These are phyloP conservation scores for Fusarium temperatum DNA, from an alignment of 2,329 filamentous ascomycete species.

Conservation along the genomic window DNA sequence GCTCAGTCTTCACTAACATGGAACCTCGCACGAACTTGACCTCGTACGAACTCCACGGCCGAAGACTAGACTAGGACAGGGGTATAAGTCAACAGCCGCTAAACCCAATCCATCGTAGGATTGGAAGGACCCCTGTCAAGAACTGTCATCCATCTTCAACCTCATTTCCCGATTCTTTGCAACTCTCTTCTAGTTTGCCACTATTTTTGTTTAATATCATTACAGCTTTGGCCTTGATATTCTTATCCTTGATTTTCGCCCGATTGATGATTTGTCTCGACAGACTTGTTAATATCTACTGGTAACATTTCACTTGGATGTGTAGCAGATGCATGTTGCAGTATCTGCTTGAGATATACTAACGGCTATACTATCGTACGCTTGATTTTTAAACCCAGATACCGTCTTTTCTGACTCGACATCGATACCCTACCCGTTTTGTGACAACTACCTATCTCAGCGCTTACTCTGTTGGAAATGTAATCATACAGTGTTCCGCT, in stretches of 20 bases:
- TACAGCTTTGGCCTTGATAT: background rate
- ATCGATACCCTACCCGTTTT: fast-evolving
- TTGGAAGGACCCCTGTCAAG: no score
- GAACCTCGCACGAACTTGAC: background rate
- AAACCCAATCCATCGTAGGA: background rate
- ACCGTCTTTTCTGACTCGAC: background rate
- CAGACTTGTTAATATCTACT: no score
- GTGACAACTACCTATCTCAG: background rate
- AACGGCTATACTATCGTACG: background rate
- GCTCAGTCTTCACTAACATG: background rate
- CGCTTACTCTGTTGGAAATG: no score
- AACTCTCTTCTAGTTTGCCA: background rate
- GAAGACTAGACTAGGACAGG: background rate
- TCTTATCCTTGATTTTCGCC: background rate
- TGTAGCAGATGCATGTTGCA: background rate
- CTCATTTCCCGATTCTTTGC: background rate
- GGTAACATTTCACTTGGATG: background rate
- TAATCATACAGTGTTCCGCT: no score
- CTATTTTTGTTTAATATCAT: background rate
- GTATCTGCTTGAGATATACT: background rate
- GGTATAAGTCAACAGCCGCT: background rate
- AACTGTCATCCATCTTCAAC: background rate
- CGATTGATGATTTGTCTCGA: background rate
- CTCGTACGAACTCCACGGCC: background rate
- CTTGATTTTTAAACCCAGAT: no score